Evolutionary conservation across 208 protist genomes (phyloP).

Genomic region (Vickermania ingenoplastis): DNA sequence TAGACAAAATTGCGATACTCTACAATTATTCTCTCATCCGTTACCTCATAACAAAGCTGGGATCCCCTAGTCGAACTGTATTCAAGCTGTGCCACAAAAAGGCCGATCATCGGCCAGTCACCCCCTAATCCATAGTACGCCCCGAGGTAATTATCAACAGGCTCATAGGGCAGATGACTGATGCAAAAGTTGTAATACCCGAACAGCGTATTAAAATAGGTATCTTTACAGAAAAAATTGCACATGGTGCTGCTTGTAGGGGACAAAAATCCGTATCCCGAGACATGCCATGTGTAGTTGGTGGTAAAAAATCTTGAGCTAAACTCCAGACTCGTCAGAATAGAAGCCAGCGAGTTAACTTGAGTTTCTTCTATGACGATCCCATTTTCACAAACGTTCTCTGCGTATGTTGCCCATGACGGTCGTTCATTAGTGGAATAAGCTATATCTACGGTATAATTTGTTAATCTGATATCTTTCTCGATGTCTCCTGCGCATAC

Average conservation of each 20-base stretch:
- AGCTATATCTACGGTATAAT: too few species aligned
- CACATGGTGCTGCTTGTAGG: slow-evolving; percentile 8
- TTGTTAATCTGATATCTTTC: too few species aligned
- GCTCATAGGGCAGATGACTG: not conserved
- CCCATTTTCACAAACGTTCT: too few species aligned
- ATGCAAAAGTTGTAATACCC: slow-evolving; percentile 6
- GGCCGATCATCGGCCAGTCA: slow-evolving; percentile 16
- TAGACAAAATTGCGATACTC: slow-evolving; percentile 10
- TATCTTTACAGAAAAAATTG: slow-evolving; percentile 8
- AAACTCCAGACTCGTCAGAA: too few species aligned
- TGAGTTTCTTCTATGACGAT: too few species aligned
- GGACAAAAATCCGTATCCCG: slow-evolving; percentile 12
- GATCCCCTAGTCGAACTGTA: slow-evolving; percentile 3
- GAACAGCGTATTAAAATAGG: not conserved
- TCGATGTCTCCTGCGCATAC: too few species aligned
- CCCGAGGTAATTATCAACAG: not conserved
- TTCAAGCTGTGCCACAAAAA: slow-evolving; percentile 11
- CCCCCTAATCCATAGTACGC: slow-evolving; percentile 4
- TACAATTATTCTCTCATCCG: slow-evolving; percentile 7
- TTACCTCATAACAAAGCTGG: not conserved
- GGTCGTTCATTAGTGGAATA: too few species aligned
- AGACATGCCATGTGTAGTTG: slow-evolving; percentile 8
- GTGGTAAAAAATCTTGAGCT: not conserved
- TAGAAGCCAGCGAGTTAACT: too few species aligned
- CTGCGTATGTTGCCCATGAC: too few species aligned